phyloP scores from a whole-genome alignment of 2,329 filamentous ascomycete genomes.

The Fusarium coffeatum region DNA sequence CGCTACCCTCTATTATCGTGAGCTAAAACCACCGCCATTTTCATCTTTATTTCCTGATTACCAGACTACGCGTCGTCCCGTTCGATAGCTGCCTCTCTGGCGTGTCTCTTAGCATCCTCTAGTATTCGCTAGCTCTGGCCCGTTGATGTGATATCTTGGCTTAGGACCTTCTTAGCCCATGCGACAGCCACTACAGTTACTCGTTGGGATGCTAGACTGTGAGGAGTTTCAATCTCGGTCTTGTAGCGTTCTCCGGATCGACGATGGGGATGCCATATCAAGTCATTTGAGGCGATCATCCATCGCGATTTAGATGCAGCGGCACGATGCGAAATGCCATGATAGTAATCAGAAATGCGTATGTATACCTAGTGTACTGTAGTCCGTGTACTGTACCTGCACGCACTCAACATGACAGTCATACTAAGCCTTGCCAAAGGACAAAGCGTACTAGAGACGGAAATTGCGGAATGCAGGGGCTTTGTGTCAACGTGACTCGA shows the following conservation, averaged over 20 bases:
- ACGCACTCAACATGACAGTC: background rate
- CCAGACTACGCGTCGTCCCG: slow-evolving; percentile 33
- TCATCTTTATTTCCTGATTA: slow-evolving; percentile 19
- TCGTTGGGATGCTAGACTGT: slow-evolving; percentile 10
- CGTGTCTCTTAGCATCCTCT: slow-evolving; percentile 14
- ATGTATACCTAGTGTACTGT: background rate
- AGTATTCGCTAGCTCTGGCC: slow-evolving; percentile 7
- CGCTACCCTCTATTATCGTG: slow-evolving; percentile 15
- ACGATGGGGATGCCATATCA: slow-evolving; percentile 17
- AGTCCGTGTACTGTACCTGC: background rate
- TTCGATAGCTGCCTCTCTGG: slow-evolving; percentile 24
- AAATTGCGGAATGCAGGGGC: slow-evolving; percentile 35
- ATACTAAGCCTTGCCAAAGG: slow-evolving; percentile 24
- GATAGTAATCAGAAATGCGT: slow-evolving; percentile 12
- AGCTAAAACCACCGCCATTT: slow-evolving; percentile 17
- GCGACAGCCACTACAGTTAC: background rate
- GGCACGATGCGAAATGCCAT: background rate
- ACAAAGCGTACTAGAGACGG: slow-evolving; percentile 13
- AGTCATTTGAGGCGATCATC: slow-evolving; percentile 5
- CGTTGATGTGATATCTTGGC: slow-evolving; percentile 10
- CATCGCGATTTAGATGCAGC: slow-evolving; percentile 15
- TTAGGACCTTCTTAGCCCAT: slow-evolving; percentile 8
- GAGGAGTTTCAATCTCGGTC: slow-evolving; percentile 11
- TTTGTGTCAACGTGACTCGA: slow-evolving; percentile 35
- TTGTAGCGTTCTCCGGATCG: slow-evolving; percentile 21